These are phyloP conservation scores for Aspergillus sp. DNA, from an alignment of 2,329 filamentous ascomycete species.

Conservation along the genomic window DNA sequence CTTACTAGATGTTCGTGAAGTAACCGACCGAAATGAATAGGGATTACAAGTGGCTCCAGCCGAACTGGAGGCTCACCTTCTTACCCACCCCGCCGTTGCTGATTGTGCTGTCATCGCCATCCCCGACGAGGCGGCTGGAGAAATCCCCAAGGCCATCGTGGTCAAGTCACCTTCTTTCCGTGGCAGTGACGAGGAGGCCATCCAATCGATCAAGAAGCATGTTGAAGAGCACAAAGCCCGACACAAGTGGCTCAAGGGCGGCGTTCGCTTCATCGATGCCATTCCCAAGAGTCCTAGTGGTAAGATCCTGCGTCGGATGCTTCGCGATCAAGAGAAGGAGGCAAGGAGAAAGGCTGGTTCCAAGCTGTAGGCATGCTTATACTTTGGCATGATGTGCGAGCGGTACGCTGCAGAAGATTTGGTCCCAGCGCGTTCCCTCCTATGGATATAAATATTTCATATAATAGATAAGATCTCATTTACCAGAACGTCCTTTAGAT, in stretches of 20 bases:
- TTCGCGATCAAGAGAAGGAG: slow-evolving; percentile 75
- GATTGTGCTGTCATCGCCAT: slow-evolving; percentile 79
- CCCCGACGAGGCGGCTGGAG: slow-evolving; percentile 62
- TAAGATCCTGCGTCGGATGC: slow-evolving; percentile 63
- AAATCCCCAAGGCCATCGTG: slow-evolving; percentile 65
- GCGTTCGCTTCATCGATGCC: slow-evolving; percentile 58
- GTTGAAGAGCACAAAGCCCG: slow-evolving; percentile 63
- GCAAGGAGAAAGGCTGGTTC: slow-evolving; percentile 63
- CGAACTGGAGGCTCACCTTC: slow-evolving; percentile 77
- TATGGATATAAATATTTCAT: not conserved
- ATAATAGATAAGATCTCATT: not conserved
- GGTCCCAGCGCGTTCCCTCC: not conserved
- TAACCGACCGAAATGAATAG: slow-evolving; percentile 43
- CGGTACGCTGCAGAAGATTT: not conserved
- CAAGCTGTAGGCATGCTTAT: slow-evolving; percentile 57
- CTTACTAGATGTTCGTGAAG: not conserved
- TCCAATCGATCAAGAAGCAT: slow-evolving; percentile 56
- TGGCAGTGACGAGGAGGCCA: slow-evolving; percentile 54
- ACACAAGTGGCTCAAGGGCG: slow-evolving; percentile 64
- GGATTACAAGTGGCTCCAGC: slow-evolving; percentile 81
- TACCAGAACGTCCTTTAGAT: not conserved
- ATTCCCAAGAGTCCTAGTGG: slow-evolving; percentile 65
- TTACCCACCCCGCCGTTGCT: slow-evolving; percentile 72
- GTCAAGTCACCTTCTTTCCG: slow-evolving; percentile 59
- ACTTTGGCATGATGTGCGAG: not conserved